phyloP scores from a whole-genome alignment of 2,329 filamentous ascomycete genomes.

The Huntiella savannae region DNA sequence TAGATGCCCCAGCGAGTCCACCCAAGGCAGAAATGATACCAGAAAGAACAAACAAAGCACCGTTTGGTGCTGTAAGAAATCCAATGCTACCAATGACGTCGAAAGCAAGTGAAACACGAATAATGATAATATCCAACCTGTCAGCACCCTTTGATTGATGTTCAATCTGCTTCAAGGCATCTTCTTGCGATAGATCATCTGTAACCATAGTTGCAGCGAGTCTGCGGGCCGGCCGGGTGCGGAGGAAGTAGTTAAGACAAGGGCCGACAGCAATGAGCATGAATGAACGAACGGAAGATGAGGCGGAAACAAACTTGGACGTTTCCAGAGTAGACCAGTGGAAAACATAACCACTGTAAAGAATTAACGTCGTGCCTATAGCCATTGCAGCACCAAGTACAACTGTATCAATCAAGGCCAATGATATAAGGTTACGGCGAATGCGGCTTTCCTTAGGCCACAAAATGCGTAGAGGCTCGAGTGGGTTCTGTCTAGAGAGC shows the following conservation, averaged over 20 bases:
- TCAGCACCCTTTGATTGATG: slow-evolving; percentile 48
- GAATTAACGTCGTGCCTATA: slow-evolving; percentile 57
- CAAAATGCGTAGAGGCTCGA: slow-evolving; percentile 51
- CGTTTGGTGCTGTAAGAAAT: slow-evolving; percentile 46
- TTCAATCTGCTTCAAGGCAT: slow-evolving; percentile 8
- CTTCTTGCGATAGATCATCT: background rate
- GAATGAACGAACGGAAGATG: slow-evolving; percentile 58
- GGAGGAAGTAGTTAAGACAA: slow-evolving; percentile 54
- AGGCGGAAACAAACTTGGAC: slow-evolving; percentile 60
- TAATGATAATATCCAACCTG: slow-evolving; percentile 53
- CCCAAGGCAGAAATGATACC: slow-evolving; percentile 60
- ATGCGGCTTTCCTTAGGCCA: slow-evolving; percentile 29
- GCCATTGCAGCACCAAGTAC: slow-evolving; percentile 68
- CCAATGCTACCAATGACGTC: slow-evolving; percentile 61
- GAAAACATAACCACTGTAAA: slow-evolving; percentile 69
- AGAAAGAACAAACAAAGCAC: slow-evolving; percentile 47
- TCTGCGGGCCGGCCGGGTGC: slow-evolving; percentile 26
- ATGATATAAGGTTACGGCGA: slow-evolving; percentile 61
- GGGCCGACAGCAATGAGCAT: slow-evolving; percentile 61
- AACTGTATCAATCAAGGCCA: slow-evolving; percentile 64
- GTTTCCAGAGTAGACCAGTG: slow-evolving; percentile 67
- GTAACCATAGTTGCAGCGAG: slow-evolving; percentile 20
- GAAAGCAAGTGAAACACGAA: slow-evolving; percentile 55
- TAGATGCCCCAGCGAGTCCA: slow-evolving; percentile 66
- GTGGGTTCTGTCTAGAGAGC: slow-evolving; percentile 38